Conservation (phyloP, 2,329 filamentous ascomycete genomes). For the Aspergillus fumigatus region DNA sequence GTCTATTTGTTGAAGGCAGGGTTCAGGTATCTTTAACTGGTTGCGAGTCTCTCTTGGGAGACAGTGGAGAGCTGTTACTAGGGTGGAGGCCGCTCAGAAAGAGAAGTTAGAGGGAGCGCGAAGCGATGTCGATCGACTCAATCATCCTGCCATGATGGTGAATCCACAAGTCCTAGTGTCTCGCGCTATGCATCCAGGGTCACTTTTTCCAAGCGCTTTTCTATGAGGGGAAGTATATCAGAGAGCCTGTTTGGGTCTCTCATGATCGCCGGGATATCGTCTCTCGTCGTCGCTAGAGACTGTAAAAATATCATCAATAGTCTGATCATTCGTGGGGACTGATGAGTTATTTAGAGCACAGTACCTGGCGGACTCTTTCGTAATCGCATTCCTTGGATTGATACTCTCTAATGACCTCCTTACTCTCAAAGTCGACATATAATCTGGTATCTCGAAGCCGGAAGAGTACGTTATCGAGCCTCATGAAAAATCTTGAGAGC, state of each 20-base stretch:
- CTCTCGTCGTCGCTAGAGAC: slow-evolving; percentile 54
- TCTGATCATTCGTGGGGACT: background rate
- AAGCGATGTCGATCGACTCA: background rate
- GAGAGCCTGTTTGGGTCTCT: slow-evolving; percentile 74
- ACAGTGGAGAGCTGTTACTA: background rate
- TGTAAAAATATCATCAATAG: slow-evolving; percentile 18
- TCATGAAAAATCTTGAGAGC: slow-evolving; percentile 83
- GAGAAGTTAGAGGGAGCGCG: background rate
- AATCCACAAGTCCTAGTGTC: background rate
- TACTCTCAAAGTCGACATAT: slow-evolving; percentile 80
- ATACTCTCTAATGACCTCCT: slow-evolving; percentile 82
- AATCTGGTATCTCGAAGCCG: slow-evolving; percentile 84
- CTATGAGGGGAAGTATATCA: slow-evolving; percentile 65
- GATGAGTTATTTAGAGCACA: background rate
- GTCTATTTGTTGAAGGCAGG: background rate
- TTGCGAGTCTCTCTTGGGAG: background rate
- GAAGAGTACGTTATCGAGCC: slow-evolving; percentile 83
- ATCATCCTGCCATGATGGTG: background rate
- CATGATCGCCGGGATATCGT: slow-evolving; percentile 71
- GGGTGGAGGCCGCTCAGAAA: too few species aligned
- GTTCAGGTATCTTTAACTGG: background rate
- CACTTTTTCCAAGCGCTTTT: slow-evolving; percentile 60
- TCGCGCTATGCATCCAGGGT: slow-evolving; percentile 17
- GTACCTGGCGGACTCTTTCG: slow-evolving; percentile 66
- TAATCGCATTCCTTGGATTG: slow-evolving; percentile 81